Evolutionary conservation across 192 early-diverging fungal genomes (phyloP).

Genomic region (Diversispora eburnea): DNA sequence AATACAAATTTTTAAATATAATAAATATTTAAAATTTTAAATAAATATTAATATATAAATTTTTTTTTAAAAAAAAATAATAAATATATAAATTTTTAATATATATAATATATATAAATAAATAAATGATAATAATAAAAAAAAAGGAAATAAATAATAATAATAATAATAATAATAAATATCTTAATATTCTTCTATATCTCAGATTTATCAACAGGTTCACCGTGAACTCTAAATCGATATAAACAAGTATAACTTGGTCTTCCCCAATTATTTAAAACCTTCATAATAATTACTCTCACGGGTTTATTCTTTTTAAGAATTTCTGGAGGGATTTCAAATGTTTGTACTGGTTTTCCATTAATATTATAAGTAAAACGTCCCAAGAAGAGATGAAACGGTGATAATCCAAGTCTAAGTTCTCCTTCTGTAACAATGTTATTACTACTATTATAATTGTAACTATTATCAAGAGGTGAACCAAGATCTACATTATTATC

Average conservation of each 20-base stretch:
- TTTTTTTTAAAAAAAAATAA: too few species aligned
- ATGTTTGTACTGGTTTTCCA: slow-evolving; percentile 42
- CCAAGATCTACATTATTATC: neutral
- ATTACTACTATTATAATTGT: too few species aligned
- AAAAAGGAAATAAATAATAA: too few species aligned
- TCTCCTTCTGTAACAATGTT: neutral
- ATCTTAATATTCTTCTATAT: neutral
- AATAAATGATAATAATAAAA: too few species aligned
- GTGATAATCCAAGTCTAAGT: slow-evolving; percentile 3
- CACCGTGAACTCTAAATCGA: slow-evolving; percentile 68
- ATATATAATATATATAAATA: too few species aligned
- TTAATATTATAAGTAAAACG: slow-evolving; percentile 22
- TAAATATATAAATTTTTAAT: too few species aligned
- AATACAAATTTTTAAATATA: too few species aligned
- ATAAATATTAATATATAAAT: too few species aligned
- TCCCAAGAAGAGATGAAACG: neutral
- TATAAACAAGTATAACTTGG: slow-evolving; percentile 70
- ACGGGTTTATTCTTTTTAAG: slow-evolving; percentile 41
- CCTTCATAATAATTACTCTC: slow-evolving; percentile 51
- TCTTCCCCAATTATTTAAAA: slow-evolving; percentile 72
- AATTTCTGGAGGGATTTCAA: slow-evolving; percentile 31
- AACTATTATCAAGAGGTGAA: neutral
- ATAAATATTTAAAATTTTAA: too few species aligned
- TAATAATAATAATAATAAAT: neutral
- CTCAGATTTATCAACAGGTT: slow-evolving; percentile 12